phyloP scores from a whole-genome alignment of 108 stramenopile genomes.

The Cyclotella choctawhatcheeana region DNA sequence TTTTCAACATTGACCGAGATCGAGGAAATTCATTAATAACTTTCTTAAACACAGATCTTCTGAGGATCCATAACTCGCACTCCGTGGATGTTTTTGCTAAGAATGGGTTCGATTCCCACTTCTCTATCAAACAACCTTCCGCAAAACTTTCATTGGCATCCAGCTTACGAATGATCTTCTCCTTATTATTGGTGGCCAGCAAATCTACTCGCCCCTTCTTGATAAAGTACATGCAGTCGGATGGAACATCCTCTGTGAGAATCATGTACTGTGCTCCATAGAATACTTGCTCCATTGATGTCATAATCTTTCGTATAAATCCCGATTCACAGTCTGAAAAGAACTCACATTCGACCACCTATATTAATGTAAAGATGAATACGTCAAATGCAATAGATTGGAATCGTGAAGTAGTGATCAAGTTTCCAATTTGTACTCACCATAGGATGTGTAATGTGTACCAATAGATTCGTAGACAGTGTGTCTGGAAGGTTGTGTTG shows the following conservation, averaged over 20 bases:
- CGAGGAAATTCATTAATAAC: constrained; percentile 46
- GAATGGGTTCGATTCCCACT: constrained; percentile 51
- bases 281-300: constrained; percentile 49
- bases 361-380: not conserved
- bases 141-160: constrained; percentile 50
- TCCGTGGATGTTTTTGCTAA: constrained; percentile 48
- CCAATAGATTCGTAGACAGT: constrained; percentile 32
- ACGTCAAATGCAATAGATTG: too few species aligned
- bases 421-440: constrained; percentile 4
- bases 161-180: constrained; percentile 32
- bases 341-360: constrained; percentile 31
- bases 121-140: constrained; percentile 47
- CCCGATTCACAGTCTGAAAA: constrained; percentile 48
- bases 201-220: constrained; percentile 57
- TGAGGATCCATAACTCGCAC: constrained; percentile 56
- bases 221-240: constrained; percentile 58
- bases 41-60: constrained; percentile 34
- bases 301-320: constrained; percentile 47
- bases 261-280: constrained; percentile 38
- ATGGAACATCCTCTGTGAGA: constrained; percentile 22
- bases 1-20: constrained; percentile 27
- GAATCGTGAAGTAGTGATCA: too few species aligned
- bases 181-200: constrained; percentile 17
- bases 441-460: constrained; percentile 54
- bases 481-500: constrained; percentile 26